phyloP scores from a whole-genome alignment of 2,329 filamentous ascomycete genomes.

The Trichophyton verrucosum region DNA sequence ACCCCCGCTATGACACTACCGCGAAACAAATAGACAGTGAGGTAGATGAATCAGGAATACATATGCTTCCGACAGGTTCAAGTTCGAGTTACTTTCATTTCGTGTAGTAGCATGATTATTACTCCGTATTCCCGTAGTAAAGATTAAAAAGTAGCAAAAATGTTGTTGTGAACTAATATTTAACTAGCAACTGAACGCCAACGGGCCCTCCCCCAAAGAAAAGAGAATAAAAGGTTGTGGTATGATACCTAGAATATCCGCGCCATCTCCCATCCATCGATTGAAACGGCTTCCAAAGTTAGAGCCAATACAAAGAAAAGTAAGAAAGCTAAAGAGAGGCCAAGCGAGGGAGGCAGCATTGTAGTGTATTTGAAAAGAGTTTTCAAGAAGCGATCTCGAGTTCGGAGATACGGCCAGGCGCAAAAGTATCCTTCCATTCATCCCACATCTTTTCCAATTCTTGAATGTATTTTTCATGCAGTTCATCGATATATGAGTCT shows the following conservation, averaged over 20 bases:
- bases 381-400: slow-evolving; percentile 33
- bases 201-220: not conserved
- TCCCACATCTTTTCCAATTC: slow-evolving; percentile 41
- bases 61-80: not conserved
- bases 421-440: slow-evolving; percentile 36
- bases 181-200: not conserved
- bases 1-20: not conserved
- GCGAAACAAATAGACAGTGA: not conserved
- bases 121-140: not conserved
- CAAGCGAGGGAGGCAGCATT: not conserved
- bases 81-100: not conserved
- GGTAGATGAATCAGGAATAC: not conserved
- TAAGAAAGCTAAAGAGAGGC: not conserved
- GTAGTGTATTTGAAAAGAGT: not conserved
- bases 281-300: not conserved
- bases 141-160: not conserved
- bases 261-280: not conserved
- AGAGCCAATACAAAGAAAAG: not conserved
- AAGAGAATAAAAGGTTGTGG: not conserved
- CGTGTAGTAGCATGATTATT: not conserved
- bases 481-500: slow-evolving; percentile 61
- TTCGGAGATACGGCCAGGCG: slow-evolving; percentile 31
- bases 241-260: not conserved
- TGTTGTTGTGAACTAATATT: not conserved
- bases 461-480: slow-evolving; percentile 66